These are phyloP conservation scores for Colletotrichum shisoi DNA, from an alignment of 2,329 filamentous ascomycete species.

Conservation along the genomic window DNA sequence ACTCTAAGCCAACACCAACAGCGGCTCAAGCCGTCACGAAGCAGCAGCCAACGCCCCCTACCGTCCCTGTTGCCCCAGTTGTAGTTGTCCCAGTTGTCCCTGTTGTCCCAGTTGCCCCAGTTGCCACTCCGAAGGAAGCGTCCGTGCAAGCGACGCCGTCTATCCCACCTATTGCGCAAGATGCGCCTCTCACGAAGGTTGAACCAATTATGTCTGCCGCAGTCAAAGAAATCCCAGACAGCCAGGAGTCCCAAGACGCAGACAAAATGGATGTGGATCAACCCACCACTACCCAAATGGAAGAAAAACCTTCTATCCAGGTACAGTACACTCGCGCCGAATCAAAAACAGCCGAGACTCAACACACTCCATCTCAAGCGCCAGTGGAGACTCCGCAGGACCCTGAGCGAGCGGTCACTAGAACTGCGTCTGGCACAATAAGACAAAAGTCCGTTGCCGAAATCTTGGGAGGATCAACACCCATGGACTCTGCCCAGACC, in stretches of 20 bases:
- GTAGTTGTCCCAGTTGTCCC: not conserved
- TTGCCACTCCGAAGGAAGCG: not conserved
- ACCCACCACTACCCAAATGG: constrained; percentile 39
- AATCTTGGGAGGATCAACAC: constrained; percentile 66
- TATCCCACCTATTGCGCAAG: not conserved
- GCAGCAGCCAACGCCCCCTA: constrained; percentile 20
- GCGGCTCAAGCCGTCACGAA: constrained; percentile 33
- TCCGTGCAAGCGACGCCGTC: not conserved
- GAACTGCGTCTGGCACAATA: constrained; percentile 74
- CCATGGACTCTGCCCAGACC: constrained; percentile 49
- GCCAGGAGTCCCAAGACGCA: constrained; percentile 45
- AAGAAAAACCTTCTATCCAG: constrained; percentile 29
- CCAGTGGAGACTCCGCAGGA: constrained; percentile 42
- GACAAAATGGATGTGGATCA: constrained; percentile 51
- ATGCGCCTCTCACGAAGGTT: not conserved
- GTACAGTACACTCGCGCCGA: constrained; percentile 14
- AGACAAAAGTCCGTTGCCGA: constrained; percentile 77
- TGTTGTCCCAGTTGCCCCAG: not conserved
- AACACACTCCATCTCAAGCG: constrained; percentile 39
- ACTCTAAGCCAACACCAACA: constrained; percentile 31
- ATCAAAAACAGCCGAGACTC: constrained; percentile 7
- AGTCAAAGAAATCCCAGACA: constrained; percentile 48
- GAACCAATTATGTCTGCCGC: constrained; percentile 4
- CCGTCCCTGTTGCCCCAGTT: constrained; percentile 2
- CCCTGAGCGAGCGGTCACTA: constrained; percentile 67